Evolutionary conservation across 768 basidiomycete genomes (phyloP), one percentile per base, ranked within the genome.

Genomic region (Pisolithus albus): DNA sequence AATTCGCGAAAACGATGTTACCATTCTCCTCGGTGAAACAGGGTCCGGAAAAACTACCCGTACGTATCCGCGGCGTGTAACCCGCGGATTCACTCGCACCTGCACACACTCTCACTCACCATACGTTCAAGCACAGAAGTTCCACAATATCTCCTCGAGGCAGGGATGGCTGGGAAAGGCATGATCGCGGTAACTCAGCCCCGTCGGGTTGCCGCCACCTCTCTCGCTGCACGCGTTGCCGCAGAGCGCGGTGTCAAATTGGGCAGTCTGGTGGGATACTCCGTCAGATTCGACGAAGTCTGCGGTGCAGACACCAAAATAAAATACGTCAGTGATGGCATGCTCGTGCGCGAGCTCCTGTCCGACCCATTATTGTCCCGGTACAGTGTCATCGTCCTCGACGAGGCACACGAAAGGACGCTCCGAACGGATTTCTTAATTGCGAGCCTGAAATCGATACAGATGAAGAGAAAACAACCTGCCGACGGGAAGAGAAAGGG

Each of bases 1-100:
- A 65, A 83, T 95, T 47, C 68, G 70, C 28, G 77, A 82, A 56
- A 85, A 90, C 73, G 87, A 92, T 64, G 85, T 92, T 7, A 88
- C 85, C 1, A 82, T 98, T 41, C 79, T 99, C 8, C 78, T 99
- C 2, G 96, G 94, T 37, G 96, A 99, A 70, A 98, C 96, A 0
- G 96, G 96, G 11, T 96, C 93, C 18, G 96, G 96, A 56, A 99
- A 99, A 73, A 95, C 95, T 0, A 99, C 96, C 46, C 95, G 95
- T 95, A 68, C 61, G 92, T 83, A 47, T 43, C n/a, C 47, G 5
- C 10, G 30, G 30, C 8, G 50, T 52, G 43, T 26, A 15, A 26
- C 43, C 43, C 43, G 43, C 30, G 37, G 50, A 30, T 5, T 34
- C 21, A 47, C 37, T 13, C 15, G 10, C 4, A 2, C 46, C 23